Evolutionary conservation across 1,284 basidiomycete species (phyloP).

Genomic region (Ustilago vetiveriae): DNA sequence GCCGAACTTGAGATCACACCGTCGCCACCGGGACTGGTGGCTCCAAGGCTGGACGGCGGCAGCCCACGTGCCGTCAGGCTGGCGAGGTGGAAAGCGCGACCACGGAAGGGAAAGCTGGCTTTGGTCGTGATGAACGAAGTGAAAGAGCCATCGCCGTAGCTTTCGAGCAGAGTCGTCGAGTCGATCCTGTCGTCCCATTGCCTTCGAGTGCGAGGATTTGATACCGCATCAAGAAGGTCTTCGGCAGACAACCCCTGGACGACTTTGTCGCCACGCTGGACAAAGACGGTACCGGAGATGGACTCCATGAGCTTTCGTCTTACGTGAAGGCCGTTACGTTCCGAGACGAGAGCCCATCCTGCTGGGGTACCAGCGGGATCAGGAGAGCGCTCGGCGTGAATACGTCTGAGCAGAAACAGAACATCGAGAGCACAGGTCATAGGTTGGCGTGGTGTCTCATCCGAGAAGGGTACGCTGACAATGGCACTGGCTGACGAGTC

Average conservation of each 20-base stretch:
- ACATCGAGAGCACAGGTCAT: slow-evolving; percentile 64
- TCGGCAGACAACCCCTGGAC: slow-evolving; percentile 94
- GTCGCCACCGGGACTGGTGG: slow-evolving; percentile 27
- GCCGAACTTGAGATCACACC: slow-evolving; percentile 61
- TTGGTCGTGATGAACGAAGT: slow-evolving; percentile 71
- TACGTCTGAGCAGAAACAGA: slow-evolving; percentile 59
- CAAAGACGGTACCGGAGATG: slow-evolving; percentile 82
- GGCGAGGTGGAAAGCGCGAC: slow-evolving; percentile 84
- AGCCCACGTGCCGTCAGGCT: slow-evolving; percentile 74
- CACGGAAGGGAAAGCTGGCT: slow-evolving; percentile 88
- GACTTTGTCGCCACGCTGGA: slow-evolving; percentile 89
- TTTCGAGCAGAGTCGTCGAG: slow-evolving; percentile 76
- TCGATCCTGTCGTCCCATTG: slow-evolving; percentile 87
- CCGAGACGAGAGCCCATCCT: slow-evolving; percentile 83
- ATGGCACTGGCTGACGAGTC: slow-evolving; percentile 10
- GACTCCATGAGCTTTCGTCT: slow-evolving; percentile 79
- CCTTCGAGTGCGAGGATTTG: slow-evolving; percentile 74
- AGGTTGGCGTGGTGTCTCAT: slow-evolving; percentile 55
- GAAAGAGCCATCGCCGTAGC: slow-evolving; percentile 80
- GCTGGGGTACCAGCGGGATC: slow-evolving; percentile 70
- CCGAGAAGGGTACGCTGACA: slow-evolving; percentile 45
- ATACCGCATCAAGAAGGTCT: slow-evolving; percentile 78
- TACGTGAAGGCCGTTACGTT: slow-evolving; percentile 80
- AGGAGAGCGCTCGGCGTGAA: slow-evolving; percentile 66
- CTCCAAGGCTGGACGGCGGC: slow-evolving; percentile 28